phyloP scores from a whole-genome alignment of 495 filamentous ascomycete genomes.

The Xylaria grammica region DNA sequence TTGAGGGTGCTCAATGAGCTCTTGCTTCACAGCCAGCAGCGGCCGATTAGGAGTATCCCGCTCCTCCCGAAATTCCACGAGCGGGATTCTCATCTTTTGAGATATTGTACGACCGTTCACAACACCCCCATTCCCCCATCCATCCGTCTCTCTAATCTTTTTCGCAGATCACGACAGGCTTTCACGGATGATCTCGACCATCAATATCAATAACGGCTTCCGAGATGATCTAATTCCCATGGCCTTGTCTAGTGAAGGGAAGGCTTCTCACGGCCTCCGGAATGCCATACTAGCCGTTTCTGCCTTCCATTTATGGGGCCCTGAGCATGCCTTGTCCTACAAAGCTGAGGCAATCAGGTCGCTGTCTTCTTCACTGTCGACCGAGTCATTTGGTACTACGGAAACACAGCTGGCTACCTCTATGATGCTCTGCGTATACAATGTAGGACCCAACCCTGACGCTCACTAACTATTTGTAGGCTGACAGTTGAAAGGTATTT shows the following conservation, averaged over 20 bases:
- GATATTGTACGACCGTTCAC: conserved; percentile 32
- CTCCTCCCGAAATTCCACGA: conserved; percentile 34
- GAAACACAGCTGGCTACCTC: conserved; percentile 44
- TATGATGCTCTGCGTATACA: conserved; percentile 48
- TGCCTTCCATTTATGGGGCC: conserved; percentile 40
- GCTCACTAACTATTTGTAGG: not conserved
- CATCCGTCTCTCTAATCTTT: conserved; percentile 15
- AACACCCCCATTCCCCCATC: not conserved
- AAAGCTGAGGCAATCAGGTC: conserved; percentile 40
- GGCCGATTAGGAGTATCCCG: conserved; percentile 31
- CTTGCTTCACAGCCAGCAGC: conserved; percentile 26
- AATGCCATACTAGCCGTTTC: conserved; percentile 44
- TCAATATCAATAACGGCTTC: conserved; percentile 42
- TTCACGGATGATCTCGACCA: conserved; percentile 44
- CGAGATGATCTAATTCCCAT: conserved; percentile 41
- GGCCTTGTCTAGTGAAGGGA: conserved; percentile 32
- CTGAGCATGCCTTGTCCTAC: conserved; percentile 38
- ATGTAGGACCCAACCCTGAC: conserved; percentile 28
- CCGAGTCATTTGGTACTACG: conserved; percentile 31
- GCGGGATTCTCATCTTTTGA: conserved; percentile 36
- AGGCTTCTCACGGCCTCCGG: conserved; percentile 38
- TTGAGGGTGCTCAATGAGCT: conserved; percentile 32
- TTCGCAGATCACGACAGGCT: conserved; percentile 34
- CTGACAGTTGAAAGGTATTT: conserved; percentile 38
- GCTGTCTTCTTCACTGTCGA: conserved; percentile 35